Evolutionary conservation across 2,329 filamentous ascomycete genomes (phyloP), one percentile per base, ranked within the genome.

Genomic region (Claviceps sp.): DNA sequence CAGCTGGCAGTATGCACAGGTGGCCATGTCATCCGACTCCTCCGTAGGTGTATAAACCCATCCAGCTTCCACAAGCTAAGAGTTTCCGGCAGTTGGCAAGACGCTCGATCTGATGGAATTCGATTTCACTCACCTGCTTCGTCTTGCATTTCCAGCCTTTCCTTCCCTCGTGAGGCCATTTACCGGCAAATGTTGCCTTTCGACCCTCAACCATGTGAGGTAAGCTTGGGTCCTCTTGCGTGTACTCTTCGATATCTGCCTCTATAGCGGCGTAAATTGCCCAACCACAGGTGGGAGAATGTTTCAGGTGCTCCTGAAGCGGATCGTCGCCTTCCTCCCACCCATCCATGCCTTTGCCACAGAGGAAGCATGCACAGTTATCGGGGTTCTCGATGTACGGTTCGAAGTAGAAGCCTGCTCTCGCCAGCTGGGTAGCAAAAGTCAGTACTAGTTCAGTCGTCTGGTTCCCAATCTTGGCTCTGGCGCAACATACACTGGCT

Each of bases 281-380:
- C 85, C 90, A 97, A 16, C 87, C 89, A 63, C 93, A 98, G 41
- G 82, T 75, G 1, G 82, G 78, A 2, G 88, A 85, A 64, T 95
- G 87, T 58, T 83, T 87, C 34, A 95, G 66, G 67, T 98, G 93
- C 64, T 98, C 93, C 48, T 77, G 75, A 4, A 94, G 73, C 0
- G 93, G 88, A 54, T 89, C 80, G 63, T 98, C 93, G 22, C 83
- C 81, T 41, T 84, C 76, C 61, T 97, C 91, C 93, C 93, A 98
- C 54, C 89, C 90, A 64, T 94, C 89, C 13, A 98, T 76, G 52
- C 84, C 81, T 64, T 88, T 86, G 56, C 81, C 73, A 70, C 93
- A 98, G 40, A 89, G 75, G 67, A 94, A 97, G 67, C 93, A 98
- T 59, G 81, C 79, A 47, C 87, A 87, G 66, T 97, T 97, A 67